Evolutionary conservation across 2,329 filamentous ascomycete genomes (phyloP), one percentile per base, ranked within the genome.

Genomic region (Ramularia endophylla): DNA sequence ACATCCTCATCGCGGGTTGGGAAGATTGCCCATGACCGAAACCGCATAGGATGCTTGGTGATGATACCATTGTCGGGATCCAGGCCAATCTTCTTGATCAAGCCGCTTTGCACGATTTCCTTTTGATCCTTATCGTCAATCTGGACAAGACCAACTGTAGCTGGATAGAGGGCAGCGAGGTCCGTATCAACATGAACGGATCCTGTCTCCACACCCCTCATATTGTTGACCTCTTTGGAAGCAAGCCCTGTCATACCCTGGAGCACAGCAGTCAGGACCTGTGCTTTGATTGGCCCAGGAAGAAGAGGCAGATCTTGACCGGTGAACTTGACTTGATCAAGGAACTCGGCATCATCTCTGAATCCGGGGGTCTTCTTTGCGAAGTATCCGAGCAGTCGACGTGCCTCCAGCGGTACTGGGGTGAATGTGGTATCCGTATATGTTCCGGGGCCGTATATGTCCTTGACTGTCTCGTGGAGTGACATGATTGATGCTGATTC

Each of bases 111-210:
- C 31, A 48, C 55, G 25, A 62, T 51, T 7, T 50, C 45, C 5
- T 60, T 48, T 18, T 61, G 41, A 31, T 62, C 59, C n/a, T 57
- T 48, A n/a, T 64, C 66, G 28, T 66, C 60, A 8, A 71, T 51
- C 27, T 61, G 62, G 1, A 60, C 61, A 2, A 65, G 59, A 11
- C 63, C 63, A 0, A 65, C 58, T 8, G 64, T 65, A 5, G 61
- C 69, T 25, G 71, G 62, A 62, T 66, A 74, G 6, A 75, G 54
- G 0, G 60, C 66, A 1, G 66, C 63, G 22, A 74, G 69, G 15
- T 71, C 69, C 0, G 70, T 73, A 50, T 74, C 65, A 40, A 75
- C 59, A 0, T 55, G 61, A n/a, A 72, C 55, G 8, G 52, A 38
- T 7, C 50, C 58, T 22, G 45, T 51, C 38, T 41, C 41, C 8